phyloP scores from a whole-genome alignment of 257 asterid genomes.

The Przewalskia tangutica region DNA sequence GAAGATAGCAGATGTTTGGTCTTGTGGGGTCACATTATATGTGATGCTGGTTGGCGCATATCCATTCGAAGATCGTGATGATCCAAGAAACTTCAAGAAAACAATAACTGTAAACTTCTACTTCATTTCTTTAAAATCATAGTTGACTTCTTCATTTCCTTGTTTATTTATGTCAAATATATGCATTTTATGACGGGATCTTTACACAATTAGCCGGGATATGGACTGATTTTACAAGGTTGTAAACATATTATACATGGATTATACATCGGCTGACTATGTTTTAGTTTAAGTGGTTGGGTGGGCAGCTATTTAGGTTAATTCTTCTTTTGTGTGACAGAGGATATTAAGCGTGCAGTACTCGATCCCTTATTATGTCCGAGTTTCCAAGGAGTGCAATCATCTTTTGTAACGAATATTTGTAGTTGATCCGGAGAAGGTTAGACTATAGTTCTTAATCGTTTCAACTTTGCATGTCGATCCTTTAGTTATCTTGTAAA shows the following conservation, averaged over 20 bases:
- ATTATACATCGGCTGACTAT: background rate
- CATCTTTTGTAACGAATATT: background rate
- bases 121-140: background rate
- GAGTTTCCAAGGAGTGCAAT: background rate
- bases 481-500: background rate
- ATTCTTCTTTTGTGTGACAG: background rate
- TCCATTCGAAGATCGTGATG: conserved; percentile 6
- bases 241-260: background rate
- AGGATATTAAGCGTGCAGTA: conserved; percentile 4
- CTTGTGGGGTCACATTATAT: conserved; percentile 3
- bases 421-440: conserved; percentile 1
- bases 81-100: conserved; percentile 8
- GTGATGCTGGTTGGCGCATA: background rate
- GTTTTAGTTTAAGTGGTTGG: background rate
- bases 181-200: background rate
- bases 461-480: background rate
- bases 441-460: background rate
- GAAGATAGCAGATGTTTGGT: conserved; percentile 9
- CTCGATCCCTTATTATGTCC: background rate
- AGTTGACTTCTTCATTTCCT: background rate
- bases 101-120: conserved; percentile 1
- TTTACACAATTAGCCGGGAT: background rate
- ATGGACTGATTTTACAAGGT: no score
- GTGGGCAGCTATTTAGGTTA: background rate
- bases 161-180: background rate